Base-by-base conservation (phyloP, 768 basidiomycete species). In the Zangia roseola region DNA sequence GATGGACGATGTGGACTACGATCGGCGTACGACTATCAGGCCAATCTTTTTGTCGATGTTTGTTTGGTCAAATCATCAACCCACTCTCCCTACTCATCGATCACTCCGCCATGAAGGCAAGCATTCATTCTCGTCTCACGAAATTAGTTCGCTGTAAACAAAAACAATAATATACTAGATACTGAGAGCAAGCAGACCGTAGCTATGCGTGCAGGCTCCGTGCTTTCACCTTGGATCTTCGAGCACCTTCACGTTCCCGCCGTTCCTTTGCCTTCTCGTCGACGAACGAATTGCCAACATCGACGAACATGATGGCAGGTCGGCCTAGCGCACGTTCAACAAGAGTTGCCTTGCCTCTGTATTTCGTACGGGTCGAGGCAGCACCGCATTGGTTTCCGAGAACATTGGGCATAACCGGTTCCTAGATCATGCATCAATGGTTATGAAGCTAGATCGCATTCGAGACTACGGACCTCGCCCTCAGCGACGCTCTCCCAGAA, bases 401-500 rank as follows among this genome's bases (percentile, higher is more conserved):
- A 28, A 76, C 66, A n/a, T 59, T 68, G 3, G 84, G 79, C 31
- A 90, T 73, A 36, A 86, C 64, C 9, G 84, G 80, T 62, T 83
- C 78, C 89, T 91, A 38, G 12, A 37, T 10, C 25, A 40, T 42
- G 50, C 14, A 17, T 45, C 45, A 45, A 35, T 19, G 31, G 40
- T 24, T 8, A n/a, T 31, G 12, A 13, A 10, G 16, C 36, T 4
- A 34, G 37, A 28, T 26, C 12, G 0, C 20, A 33, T 39, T 55
- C 31, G 10, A 26, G 19, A 26, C 61, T 67, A 60, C 70, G 35
- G 60, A 89, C 90, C 68, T 79, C 68, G 50, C 83, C 81, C 58
- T 92, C 90, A 10, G 76, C 74, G 33, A 86, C 78, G 25, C 84
- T 80, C 63, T 92, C 90, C 87, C 88, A 92, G 64, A 86, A 91